Evolutionary conservation across 129 eudicot species (phyloP).

Genomic region (Flaveria brownii): DNA sequence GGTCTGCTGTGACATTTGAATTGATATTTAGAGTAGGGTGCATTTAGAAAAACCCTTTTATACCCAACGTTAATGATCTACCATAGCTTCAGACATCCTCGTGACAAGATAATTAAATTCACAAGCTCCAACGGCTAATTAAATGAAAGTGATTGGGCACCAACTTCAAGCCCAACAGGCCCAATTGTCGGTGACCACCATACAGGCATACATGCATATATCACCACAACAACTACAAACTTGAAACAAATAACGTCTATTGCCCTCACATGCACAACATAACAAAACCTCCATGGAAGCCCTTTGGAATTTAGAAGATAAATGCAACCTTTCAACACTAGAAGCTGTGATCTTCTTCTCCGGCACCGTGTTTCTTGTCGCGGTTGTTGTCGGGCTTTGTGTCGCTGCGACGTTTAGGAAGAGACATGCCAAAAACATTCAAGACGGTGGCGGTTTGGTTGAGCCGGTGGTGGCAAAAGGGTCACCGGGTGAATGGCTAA

Average conservation of each 20-base stretch:
- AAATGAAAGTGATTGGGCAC: conserved; percentile 31
- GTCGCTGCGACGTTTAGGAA: conserved; percentile 31
- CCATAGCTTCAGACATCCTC: conserved; percentile 35
- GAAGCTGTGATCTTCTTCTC: conserved; percentile 44
- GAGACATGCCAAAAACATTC: conserved; percentile 23
- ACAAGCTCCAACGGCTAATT: conserved; percentile 42
- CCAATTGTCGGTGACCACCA: conserved; percentile 34
- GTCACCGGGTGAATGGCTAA: conserved; percentile 30
- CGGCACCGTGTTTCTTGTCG: conserved; percentile 41
- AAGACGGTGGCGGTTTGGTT: conserved; percentile 31
- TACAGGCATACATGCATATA: neutral
- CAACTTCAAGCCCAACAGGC: conserved; percentile 30
- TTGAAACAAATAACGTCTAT: neutral
- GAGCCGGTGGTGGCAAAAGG: conserved; percentile 13
- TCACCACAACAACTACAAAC: neutral
- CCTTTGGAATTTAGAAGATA: conserved; percentile 71
- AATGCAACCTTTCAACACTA: conserved; percentile 64
- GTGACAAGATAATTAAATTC: conserved; percentile 33
- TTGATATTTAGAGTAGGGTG: no score
- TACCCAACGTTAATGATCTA: conserved; percentile 29
- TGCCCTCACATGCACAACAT: conserved; percentile 23
- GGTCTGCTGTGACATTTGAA: no score
- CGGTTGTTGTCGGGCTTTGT: conserved; percentile 46
- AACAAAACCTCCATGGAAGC: conserved; percentile 45
- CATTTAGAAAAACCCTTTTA: no score